A percentile compares a stretch with the other conserved stretches of the same genome.
These are phyloP conservation scores for Nematocida parisii DNA, from an alignment of 371 early-diverging fungal species.

Conservation along the genomic window DNA sequence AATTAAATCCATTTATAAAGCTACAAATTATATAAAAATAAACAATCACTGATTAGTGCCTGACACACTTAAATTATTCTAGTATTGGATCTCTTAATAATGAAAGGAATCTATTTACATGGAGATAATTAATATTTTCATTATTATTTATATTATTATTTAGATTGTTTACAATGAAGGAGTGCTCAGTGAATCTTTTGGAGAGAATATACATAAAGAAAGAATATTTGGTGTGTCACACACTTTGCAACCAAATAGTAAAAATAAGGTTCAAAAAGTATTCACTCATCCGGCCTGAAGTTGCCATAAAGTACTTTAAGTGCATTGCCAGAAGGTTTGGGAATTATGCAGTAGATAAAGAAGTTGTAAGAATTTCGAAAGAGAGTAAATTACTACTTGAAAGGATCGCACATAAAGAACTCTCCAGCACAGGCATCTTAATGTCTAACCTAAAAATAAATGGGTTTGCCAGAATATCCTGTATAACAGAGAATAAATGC, in stretches of 20 bases:
- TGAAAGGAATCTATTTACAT: too few relatives aligned
- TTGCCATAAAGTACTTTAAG: constrained; percentile 40
- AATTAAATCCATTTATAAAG: neutral
- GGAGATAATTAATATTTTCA: neutral
- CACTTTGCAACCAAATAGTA: constrained; percentile 20
- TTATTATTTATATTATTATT: constrained; percentile 37
- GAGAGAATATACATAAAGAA: constrained; percentile 35
- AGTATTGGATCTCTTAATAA: too few relatives aligned
- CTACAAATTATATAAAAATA: too few relatives aligned
- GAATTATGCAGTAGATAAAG: neutral
- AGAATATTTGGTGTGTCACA: constrained; percentile 50
- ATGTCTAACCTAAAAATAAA: constrained; percentile 29
- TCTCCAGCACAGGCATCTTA: constrained; percentile 13
- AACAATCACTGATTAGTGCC: too few relatives aligned
- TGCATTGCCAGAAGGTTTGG: constrained; percentile 34
- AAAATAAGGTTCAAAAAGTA: constrained; percentile 22
- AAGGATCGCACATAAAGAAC: neutral
- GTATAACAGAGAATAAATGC: neutral
- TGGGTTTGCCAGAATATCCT: neutral
- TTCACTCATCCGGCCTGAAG: constrained; percentile 15
- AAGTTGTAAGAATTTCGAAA: neutral
- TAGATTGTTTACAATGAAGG: constrained; percentile 37
- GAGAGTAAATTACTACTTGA: constrained; percentile 45
- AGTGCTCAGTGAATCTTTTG: constrained; percentile 22
- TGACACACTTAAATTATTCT: too few relatives aligned